Base-by-base conservation (phyloP, 1,284 basidiomycete genomes). In the Clitocybe nebularis region DNA sequence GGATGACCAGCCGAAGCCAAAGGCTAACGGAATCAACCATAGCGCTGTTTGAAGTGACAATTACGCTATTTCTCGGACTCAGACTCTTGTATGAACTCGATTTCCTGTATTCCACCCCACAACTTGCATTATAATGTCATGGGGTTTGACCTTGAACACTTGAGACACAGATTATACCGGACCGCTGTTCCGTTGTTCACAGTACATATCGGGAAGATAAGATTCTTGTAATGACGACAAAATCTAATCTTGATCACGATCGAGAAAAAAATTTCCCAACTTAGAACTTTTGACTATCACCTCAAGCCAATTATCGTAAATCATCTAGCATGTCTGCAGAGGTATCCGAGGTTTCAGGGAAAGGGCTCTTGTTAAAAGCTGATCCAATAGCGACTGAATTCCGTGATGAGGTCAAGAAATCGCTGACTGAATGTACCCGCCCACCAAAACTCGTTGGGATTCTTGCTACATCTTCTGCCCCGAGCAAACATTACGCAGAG, bases 401-500 rank as follows among this genome's bases (percentile, higher is more conserved):
- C 55, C 74, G 75, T n/a, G 71, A 77, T 24, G 86, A 90, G 60
- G 77, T 89, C 49, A 75, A 75, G 52, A 41, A 59, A 1, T 63
- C 69, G 4, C 64, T 89, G 9, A 55, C 62, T 2, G 48, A 63
- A 32, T 59, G 60, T 24, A 38, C 64, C 3, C 68, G 67, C 19
- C 59, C 64, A 16, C 90, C 93, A 4, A 90, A 84, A 58, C 76
- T 99, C 17, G 85, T 98, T 43, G 95, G 94, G 6, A 96, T 98
- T 54, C 76, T 99, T 19, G 87, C 91, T 1, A 96, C 93, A 1
- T 80, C 83, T 0, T 85, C 86, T 36, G 81, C 84, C 3, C 93
- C 95, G 1, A 95, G 93, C 58, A 83, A 80, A 57, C 85, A 79
- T 50, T 99, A 99, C 59, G 90, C 95, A 11, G 88, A 94, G 52